Evolutionary conservation across 2,329 filamentous ascomycete genomes (phyloP).

Genomic region (Neofusicoccum umdonicola): DNA sequence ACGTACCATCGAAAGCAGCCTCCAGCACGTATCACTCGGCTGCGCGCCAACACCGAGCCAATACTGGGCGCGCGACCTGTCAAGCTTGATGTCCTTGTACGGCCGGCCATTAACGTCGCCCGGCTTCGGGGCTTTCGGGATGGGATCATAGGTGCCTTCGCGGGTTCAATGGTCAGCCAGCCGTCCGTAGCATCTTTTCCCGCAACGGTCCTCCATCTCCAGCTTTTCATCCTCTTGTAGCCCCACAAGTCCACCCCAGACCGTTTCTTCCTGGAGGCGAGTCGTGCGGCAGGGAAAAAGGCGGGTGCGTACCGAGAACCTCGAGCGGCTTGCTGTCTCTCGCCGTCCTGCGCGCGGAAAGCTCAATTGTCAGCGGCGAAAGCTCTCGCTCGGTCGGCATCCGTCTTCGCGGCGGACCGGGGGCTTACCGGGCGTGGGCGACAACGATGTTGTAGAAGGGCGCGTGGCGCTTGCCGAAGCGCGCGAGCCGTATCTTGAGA

Average conservation of each 20-base stretch:
- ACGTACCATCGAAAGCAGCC: conserved; percentile 75
- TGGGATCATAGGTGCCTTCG: conserved; percentile 58
- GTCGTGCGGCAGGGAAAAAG: conserved; percentile 42
- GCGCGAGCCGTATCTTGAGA: conserved; percentile 86
- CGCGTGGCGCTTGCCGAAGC: conserved; percentile 83
- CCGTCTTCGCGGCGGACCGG: not conserved
- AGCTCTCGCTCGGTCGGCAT: not conserved
- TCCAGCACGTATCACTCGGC: conserved; percentile 86
- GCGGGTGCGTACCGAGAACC: conserved; percentile 70
- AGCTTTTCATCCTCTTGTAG: not conserved
- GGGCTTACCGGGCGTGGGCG: conserved; percentile 75
- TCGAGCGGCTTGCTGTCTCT: conserved; percentile 87
- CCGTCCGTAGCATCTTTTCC: not conserved
- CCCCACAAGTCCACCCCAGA: too few relatives aligned
- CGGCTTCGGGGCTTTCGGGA: conserved; percentile 53
- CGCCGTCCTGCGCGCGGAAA: conserved; percentile 61
- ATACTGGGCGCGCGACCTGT: conserved; percentile 78
- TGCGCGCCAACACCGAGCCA: conserved; percentile 97
- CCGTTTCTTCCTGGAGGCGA: not conserved
- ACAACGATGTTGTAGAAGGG: conserved; percentile 98
- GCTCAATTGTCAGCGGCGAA: not conserved
- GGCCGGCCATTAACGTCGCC: conserved; percentile 55
- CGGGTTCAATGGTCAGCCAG: conserved; percentile 41
- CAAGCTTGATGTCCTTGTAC: conserved; percentile 90
- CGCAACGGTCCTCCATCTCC: too few relatives aligned